Percentiles rank a stretch among this genome's conserved stretches.
Conservation (phyloP, 768 basidiomycete genomes). For the Cystoderma amianthinum region DNA sequence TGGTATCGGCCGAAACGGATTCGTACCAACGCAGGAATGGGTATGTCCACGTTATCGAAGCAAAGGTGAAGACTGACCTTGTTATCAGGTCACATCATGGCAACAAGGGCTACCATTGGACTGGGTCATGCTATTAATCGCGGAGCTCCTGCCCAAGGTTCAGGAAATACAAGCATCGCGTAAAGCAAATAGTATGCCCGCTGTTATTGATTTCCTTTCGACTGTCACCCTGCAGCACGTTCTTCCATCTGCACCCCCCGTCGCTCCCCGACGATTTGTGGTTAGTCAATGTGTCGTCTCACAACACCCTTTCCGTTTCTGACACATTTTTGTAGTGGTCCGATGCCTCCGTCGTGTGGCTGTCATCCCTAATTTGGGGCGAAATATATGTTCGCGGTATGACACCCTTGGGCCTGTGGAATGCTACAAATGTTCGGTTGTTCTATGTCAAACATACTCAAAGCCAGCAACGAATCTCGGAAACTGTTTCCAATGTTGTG, state of each 20-base stretch:
- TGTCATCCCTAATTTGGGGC: conserved; percentile 92
- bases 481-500: conserved; percentile 75
- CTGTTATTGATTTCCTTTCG: conserved; percentile 71
- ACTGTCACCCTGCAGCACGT: conserved; percentile 64
- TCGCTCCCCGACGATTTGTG: conserved; percentile 68
- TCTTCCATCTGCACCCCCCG: conserved; percentile 61
- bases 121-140: conserved; percentile 78
- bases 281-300: conserved; percentile 32
- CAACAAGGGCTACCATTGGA: conserved; percentile 96
- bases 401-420: conserved; percentile 86
- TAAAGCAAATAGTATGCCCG: conserved; percentile 54
- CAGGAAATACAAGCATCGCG: conserved; percentile 72
- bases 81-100: conserved; percentile 78
- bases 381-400: conserved; percentile 90
- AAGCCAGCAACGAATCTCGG: conserved; percentile 58
- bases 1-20: conserved; percentile 83
- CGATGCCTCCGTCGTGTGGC: conserved; percentile 86
- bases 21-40: conserved; percentile 97
- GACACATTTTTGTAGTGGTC: conserved; percentile 65
- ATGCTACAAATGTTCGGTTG: conserved; percentile 78
- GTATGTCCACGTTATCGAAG: conserved; percentile 31
- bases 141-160: conserved; percentile 81
- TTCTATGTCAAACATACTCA: conserved; percentile 90
- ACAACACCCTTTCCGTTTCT: conserved; percentile 4
- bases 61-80: not conserved